These are phyloP conservation scores for Staphylotrichum longicolle DNA, from an alignment of 495 filamentous ascomycete genomes.

Conservation along the genomic window DNA sequence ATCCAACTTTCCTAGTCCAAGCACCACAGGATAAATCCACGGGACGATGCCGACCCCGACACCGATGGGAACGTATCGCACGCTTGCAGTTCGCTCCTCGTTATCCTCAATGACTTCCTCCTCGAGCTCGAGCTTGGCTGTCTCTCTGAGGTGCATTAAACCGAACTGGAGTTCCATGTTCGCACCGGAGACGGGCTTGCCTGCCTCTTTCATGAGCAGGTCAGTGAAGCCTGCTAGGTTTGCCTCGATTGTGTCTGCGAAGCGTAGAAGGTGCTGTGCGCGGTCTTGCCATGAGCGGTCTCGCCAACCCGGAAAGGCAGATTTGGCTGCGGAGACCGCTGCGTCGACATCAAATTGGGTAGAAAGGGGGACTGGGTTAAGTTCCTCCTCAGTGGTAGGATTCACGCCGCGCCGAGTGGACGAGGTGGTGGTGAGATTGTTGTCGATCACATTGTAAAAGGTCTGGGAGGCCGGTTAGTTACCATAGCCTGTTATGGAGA, in stretches of 20 bases:
- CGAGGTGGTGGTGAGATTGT: no score
- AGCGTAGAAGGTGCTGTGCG: conserved; percentile 17
- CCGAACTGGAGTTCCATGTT: conserved; percentile 33
- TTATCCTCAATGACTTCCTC: conserved; percentile 41
- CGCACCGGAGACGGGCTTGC: conserved; percentile 18
- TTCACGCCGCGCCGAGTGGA: no score
- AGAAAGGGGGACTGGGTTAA: no score
- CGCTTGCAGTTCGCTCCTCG: neutral
- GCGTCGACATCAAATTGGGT: no score
- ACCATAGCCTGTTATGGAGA: no score
- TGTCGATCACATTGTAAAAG: no score
- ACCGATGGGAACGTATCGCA: conserved; percentile 43
- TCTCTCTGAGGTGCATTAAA: conserved; percentile 7
- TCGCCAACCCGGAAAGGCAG: no score
- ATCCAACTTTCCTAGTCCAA: conserved; percentile 53
- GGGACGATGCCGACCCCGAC: conserved; percentile 54
- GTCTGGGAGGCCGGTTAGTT: no score
- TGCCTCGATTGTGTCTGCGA: conserved; percentile 39
- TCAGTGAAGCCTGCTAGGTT: conserved; percentile 33
- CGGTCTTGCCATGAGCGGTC: no score
- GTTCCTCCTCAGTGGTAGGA: no score
- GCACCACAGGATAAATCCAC: conserved; percentile 61
- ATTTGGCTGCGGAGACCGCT: no score
- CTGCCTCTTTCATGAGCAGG: conserved; percentile 30
- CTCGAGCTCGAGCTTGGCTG: conserved; percentile 3